Conservation (phyloP, 805 yeast genomes). For the Kluyveromyces dobzhanskii region DNA sequence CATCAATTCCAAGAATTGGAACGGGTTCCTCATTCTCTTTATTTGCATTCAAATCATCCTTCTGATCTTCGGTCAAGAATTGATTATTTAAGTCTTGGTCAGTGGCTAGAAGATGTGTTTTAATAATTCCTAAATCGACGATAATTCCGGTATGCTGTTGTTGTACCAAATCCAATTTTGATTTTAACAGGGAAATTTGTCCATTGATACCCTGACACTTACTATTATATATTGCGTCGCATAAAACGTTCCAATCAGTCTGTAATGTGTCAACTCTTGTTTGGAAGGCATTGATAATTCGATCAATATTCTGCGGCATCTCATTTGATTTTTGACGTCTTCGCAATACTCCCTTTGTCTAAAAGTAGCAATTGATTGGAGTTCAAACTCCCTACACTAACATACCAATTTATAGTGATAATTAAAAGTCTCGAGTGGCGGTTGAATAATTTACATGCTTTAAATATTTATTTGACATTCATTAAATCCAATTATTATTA, state of each 20-base stretch:
- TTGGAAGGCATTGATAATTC: slow-evolving; percentile 9
- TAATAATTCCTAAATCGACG: slow-evolving; percentile 13
- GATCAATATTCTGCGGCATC: slow-evolving; percentile 7
- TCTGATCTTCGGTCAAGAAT: neutral
- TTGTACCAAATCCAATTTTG: slow-evolving; percentile 13
- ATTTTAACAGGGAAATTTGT: slow-evolving; percentile 7
- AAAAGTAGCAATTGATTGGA: too few species aligned
- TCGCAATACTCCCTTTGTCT: too few species aligned
- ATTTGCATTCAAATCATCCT: neutral
- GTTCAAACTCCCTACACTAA: too few species aligned
- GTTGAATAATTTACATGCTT: too few species aligned
- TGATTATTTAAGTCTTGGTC: neutral
- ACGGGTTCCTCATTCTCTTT: slow-evolving; percentile 1
- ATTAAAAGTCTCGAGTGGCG: too few species aligned
- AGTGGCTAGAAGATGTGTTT: slow-evolving; percentile 7
- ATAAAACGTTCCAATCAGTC: slow-evolving; percentile 11
- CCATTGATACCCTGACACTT: neutral
- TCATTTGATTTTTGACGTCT: neutral
- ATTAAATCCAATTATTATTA: too few species aligned
- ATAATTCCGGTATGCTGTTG: slow-evolving; percentile 16
- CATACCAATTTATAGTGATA: too few species aligned
- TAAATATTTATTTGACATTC: too few species aligned
- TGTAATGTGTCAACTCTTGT: slow-evolving; percentile 11
- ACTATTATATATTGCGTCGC: neutral
- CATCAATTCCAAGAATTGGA: neutral